Percentiles rank a stretch among this genome's conserved stretches.
Evolutionary conservation across 2,329 filamentous ascomycete genomes (phyloP).

Genomic region (Huntiella omanensis): DNA sequence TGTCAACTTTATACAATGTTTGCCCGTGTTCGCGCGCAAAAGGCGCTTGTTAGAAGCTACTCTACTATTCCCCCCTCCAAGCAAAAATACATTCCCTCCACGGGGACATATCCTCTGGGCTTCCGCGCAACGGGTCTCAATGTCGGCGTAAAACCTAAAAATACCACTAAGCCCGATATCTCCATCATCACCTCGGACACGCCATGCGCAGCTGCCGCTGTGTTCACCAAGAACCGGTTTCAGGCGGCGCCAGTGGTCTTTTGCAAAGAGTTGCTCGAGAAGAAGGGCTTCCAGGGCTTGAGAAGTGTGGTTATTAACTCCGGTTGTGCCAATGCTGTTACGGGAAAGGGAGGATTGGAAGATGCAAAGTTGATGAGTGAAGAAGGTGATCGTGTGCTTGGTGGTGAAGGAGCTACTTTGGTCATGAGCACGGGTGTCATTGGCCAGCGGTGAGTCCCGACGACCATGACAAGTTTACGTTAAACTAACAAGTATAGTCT

Average conservation of each 20-base stretch:
- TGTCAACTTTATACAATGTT: neutral
- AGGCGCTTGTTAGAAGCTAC: neutral
- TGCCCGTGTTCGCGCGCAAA: slow-evolving; percentile 1
- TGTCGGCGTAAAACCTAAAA: slow-evolving; percentile 83
- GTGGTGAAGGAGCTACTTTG: slow-evolving; percentile 41
- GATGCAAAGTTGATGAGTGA: slow-evolving; percentile 73
- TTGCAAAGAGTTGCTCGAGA: slow-evolving; percentile 51
- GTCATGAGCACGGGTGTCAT: slow-evolving; percentile 99
- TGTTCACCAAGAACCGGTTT: slow-evolving; percentile 97
- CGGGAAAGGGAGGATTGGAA: slow-evolving; percentile 71
- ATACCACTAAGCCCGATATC: slow-evolving; percentile 80
- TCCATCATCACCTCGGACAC: slow-evolving; percentile 72
- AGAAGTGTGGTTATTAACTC: slow-evolving; percentile 81
- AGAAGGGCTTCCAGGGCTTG: slow-evolving; percentile 48
- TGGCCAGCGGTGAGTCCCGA: slow-evolving; percentile 50
- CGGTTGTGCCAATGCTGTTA: slow-evolving; percentile 93
- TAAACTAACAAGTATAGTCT: slow-evolving; percentile 30
- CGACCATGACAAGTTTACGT: neutral
- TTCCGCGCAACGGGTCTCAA: slow-evolving; percentile 75
- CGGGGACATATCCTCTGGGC: slow-evolving; percentile 74
- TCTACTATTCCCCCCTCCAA: slow-evolving; percentile 52
- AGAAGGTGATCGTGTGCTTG: slow-evolving; percentile 49
- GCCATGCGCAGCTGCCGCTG: slow-evolving; percentile 72
- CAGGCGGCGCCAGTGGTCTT: slow-evolving; percentile 89
- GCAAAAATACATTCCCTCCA: slow-evolving; percentile 72